phyloP scores from a whole-genome alignment of 2,329 filamentous ascomycete genomes.

The Pseudonectria foliicola region DNA sequence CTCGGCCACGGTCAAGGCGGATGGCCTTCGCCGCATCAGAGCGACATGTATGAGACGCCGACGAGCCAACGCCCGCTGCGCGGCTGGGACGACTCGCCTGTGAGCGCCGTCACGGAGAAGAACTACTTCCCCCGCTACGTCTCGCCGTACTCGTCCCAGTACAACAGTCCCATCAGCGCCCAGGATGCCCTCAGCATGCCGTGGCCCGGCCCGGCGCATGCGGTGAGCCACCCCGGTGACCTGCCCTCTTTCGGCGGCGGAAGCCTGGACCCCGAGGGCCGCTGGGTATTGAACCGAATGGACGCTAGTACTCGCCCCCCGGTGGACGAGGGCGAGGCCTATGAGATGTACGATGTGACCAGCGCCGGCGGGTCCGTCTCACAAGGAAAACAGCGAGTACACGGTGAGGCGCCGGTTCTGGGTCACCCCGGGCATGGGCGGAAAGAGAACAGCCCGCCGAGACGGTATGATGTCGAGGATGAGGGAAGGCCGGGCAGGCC shows the following conservation, averaged over 20 bases:
- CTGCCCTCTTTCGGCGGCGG: conserved; percentile 11
- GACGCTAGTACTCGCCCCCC: too few species aligned
- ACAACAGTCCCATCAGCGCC: conserved; percentile 48
- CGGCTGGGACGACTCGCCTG: conserved; percentile 47
- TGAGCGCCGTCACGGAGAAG: conserved; percentile 35
- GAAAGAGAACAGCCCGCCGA: conserved; percentile 19
- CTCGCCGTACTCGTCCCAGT: conserved; percentile 54
- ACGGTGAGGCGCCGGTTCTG: conserved; percentile 33
- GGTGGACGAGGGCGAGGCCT: conserved; percentile 29
- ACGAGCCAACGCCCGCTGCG: conserved; percentile 45
- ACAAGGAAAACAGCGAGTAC: conserved; percentile 8
- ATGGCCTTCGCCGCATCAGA: conserved; percentile 17
- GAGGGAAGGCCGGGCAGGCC: neutral
- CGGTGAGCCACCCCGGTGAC: conserved; percentile 5
- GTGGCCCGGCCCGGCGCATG: conserved; percentile 27
- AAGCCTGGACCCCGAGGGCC: neutral
- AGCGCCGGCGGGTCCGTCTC: conserved; percentile 21
- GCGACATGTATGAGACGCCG: conserved; percentile 35
- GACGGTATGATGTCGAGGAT: conserved; percentile 7
- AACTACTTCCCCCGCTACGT: conserved; percentile 40
- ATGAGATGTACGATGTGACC: conserved; percentile 43
- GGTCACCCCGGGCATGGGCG: conserved; percentile 41
- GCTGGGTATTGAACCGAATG: neutral
- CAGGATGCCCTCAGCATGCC: conserved; percentile 27
- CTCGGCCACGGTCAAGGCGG: conserved; percentile 39